Evolutionary conservation across 345 rosid species (phyloP), one percentile per base, ranked within the genome.

Genomic region (Toxicodendron radicans): DNA sequence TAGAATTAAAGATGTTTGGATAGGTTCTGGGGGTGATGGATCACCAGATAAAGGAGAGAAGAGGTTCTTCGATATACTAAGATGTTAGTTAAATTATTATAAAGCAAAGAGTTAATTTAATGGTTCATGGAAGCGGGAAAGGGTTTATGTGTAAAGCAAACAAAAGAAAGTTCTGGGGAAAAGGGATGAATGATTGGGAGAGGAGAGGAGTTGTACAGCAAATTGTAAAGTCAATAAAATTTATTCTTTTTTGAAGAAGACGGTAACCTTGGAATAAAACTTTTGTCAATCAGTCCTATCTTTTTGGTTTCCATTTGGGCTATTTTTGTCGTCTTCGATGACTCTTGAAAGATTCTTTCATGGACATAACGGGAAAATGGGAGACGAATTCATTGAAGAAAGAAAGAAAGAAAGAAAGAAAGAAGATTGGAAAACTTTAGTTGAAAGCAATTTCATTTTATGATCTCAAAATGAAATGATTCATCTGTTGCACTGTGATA

Each of bases 211-310:
- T 13, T n/a, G 56, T 4, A 18, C 7, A 45, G 32, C 66, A 46
- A 61, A 5, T 61, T 21, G 57, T 59, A 20, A 32, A 49, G 10
- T 59, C 14, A 49, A 21, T 16, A 18, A 23, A 12, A 60, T 13
- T 64, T 64, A 63, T 73, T 73, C 76, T 35, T 23, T 38, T 64
- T 21, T 41, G 35, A 62, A 60, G 43, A 23, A n/a, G 17, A 41
- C 20, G 58, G 52, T 61, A 7, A 30, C 35, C 66, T 43, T 33
- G 18, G 69, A 52, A 70, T 48, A 27, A 20, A 76, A 76, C 58
- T 32, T 70, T 76, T 70, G 70, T 24, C 70, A 43, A 61, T 54
- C 23, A n/a, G 35, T 52, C 57, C 65, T 14, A 9, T 51, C n/a
- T n/a, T n/a, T n/a, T n/a, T n/a, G n/a, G n/a, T n/a, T n/a, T n/a